These are phyloP conservation scores for Poa annua DNA, from an alignment of 176 grass and related monocot genomes.

Conservation along the genomic window DNA sequence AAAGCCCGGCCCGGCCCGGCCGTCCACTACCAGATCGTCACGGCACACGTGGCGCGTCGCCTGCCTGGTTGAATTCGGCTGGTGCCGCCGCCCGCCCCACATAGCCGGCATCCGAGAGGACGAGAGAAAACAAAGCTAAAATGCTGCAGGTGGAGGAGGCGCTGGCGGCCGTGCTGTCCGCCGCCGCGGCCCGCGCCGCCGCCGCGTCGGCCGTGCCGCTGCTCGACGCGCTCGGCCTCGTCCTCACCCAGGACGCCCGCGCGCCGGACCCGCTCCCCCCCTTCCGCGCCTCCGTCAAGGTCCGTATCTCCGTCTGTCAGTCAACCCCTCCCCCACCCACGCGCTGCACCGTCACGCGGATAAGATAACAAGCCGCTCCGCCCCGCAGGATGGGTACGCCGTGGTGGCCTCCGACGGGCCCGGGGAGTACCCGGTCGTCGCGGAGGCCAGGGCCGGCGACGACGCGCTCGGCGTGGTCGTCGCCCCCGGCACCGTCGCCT, in stretches of 20 bases:
- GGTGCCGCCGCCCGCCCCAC: not conserved
- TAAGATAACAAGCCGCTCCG: no score
- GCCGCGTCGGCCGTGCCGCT: conserved; percentile 45
- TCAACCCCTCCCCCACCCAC: not conserved
- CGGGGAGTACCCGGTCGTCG: conserved; percentile 77
- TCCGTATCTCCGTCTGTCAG: no score
- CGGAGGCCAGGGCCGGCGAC: conserved; percentile 85
- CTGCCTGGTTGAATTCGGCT: no score
- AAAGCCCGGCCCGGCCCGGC: not conserved
- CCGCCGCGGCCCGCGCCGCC: conserved; percentile 35
- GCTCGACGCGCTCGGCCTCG: conserved; percentile 68
- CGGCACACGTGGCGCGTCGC: no score
- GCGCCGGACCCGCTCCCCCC: conserved; percentile 78
- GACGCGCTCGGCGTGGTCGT: conserved; percentile 61
- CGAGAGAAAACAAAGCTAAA: not conserved
- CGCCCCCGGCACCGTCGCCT: conserved; percentile 58
- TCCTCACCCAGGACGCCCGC: conserved; percentile 72
- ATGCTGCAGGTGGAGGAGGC: conserved; percentile 74
- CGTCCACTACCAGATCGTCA: no score
- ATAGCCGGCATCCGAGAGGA: no score
- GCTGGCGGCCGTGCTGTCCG: conserved; percentile 59
- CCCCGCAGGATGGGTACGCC: conserved; percentile 80
- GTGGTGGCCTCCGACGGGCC: conserved; percentile 83
- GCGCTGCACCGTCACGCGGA: not conserved
- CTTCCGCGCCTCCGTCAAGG: conserved; percentile 90